These are phyloP conservation scores for Sporothrix protearum DNA, from an alignment of 2,329 filamentous ascomycete species.

Conservation along the genomic window DNA sequence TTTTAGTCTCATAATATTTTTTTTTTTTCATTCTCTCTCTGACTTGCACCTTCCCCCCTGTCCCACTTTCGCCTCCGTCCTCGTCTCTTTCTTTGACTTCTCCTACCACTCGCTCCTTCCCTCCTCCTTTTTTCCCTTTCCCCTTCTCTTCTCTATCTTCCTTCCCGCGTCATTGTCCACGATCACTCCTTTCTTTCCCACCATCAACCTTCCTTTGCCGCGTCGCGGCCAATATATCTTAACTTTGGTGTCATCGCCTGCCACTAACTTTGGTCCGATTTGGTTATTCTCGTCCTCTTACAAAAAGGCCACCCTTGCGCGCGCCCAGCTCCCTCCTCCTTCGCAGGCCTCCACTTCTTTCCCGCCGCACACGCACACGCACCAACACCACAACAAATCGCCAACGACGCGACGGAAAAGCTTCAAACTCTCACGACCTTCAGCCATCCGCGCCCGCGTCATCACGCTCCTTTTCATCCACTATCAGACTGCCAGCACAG, in stretches of 20 bases:
- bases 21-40: not conserved
- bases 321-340: not conserved
- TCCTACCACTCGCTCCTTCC: slow-evolving; percentile 4
- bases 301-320: not conserved
- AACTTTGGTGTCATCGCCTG: not conserved
- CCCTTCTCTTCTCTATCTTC: not conserved
- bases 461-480: slow-evolving; percentile 1
- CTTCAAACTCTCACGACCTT: not conserved
- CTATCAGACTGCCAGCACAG: not conserved
- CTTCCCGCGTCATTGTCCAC: not conserved
- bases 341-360: slow-evolving; percentile 22
- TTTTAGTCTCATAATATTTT: slow-evolving; percentile 20
- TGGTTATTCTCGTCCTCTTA: not conserved
- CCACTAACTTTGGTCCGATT: not conserved
- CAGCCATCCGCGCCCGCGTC: slow-evolving; percentile 12
- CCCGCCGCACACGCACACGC: slow-evolving; percentile 13
- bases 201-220: not conserved
- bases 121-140: not conserved
- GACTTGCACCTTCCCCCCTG: slow-evolving; percentile 28
- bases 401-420: slow-evolving; percentile 19
- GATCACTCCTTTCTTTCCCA: not conserved
- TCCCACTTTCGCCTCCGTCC: slow-evolving; percentile 28
- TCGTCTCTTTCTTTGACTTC: slow-evolving; percentile 28
- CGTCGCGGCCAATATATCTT: not conserved
- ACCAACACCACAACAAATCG: slow-evolving; percentile 18